Conservation (phyloP, 768 basidiomycete genomes). For the Macrocybe gigantea region DNA sequence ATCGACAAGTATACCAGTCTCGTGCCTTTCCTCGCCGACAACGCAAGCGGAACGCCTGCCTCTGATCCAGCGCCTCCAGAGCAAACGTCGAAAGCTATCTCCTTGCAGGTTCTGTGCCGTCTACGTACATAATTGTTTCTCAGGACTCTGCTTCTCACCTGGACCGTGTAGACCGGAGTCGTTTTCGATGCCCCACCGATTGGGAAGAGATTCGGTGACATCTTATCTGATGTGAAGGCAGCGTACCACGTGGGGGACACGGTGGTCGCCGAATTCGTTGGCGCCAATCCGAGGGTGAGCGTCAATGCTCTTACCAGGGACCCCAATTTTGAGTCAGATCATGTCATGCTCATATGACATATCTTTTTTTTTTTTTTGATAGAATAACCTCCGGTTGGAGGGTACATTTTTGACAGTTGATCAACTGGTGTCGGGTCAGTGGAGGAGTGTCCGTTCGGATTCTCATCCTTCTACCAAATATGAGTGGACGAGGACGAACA, state of each 20-base stretch:
- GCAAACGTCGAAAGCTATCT: slow-evolving; percentile 60
- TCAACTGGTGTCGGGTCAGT: slow-evolving; percentile 38
- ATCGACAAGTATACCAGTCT: slow-evolving; percentile 70
- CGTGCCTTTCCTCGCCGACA: slow-evolving; percentile 54
- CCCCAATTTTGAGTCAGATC: neutral
- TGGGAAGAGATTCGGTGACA: slow-evolving; percentile 56
- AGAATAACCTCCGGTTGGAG: slow-evolving; percentile 78
- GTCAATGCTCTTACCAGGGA: neutral
- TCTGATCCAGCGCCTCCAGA: slow-evolving; percentile 63
- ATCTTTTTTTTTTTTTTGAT: neutral
- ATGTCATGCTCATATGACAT: too few relatives aligned
- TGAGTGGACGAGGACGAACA: slow-evolving; percentile 55
- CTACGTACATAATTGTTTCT: neutral
- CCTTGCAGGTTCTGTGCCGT: slow-evolving; percentile 43
- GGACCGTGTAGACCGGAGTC: slow-evolving; percentile 43
- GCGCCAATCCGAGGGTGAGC: slow-evolving; percentile 71
- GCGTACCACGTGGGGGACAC: slow-evolving; percentile 52
- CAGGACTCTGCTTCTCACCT: neutral
- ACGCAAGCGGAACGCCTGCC: slow-evolving; percentile 39
- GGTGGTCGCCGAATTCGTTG: slow-evolving; percentile 61
- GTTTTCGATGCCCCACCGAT: slow-evolving; percentile 54
- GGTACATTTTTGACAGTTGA: slow-evolving; percentile 70
- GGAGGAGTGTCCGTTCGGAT: slow-evolving; percentile 60
- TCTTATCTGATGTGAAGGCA: slow-evolving; percentile 48
- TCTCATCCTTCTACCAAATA: slow-evolving; percentile 75